Percentiles rank a stretch among this genome's conserved stretches.
phyloP scores from a whole-genome alignment of 2,329 filamentous ascomycete species.

The Ceratocystiopsis minuta region DNA sequence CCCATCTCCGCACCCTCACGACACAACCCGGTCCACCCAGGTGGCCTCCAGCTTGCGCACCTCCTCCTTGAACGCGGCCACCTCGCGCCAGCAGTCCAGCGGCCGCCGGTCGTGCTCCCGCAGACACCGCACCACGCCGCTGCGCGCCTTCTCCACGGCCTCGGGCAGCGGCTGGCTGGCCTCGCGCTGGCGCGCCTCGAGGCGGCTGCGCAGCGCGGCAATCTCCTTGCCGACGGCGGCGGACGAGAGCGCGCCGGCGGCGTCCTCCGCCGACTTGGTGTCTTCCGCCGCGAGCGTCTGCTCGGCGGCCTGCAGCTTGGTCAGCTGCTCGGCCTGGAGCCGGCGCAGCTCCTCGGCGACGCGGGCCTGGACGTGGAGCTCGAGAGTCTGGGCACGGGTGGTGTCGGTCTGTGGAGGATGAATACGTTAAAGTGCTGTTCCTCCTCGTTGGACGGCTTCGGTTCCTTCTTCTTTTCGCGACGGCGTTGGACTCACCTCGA shows the following conservation, averaged over 20 bases:
- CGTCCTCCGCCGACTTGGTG: neutral
- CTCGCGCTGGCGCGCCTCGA: slow-evolving; percentile 46
- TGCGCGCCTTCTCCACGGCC: slow-evolving; percentile 54
- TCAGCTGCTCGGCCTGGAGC: slow-evolving; percentile 51
- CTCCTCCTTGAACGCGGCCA: slow-evolving; percentile 77
- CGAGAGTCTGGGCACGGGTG: slow-evolving; percentile 64
- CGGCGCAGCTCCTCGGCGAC: slow-evolving; percentile 71
- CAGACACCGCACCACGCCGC: slow-evolving; percentile 63
- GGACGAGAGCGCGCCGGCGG: slow-evolving; percentile 1
- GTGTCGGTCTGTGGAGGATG: slow-evolving; percentile 89
- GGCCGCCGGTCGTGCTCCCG: slow-evolving; percentile 70
- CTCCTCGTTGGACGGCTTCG: too few relatives aligned
- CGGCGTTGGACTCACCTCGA: slow-evolving; percentile 71
- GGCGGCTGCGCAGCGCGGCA: slow-evolving; percentile 36
- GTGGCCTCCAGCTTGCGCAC: slow-evolving; percentile 69
- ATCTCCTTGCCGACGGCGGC: slow-evolving; percentile 39
- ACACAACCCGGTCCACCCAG: slow-evolving; percentile 71
- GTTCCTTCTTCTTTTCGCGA: too few relatives aligned
- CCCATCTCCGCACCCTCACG: slow-evolving; percentile 14
- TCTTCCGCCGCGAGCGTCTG: slow-evolving; percentile 12
- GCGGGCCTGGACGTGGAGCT: slow-evolving; percentile 76
- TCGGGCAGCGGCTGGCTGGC: slow-evolving; percentile 48
- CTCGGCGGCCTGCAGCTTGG: slow-evolving; percentile 41
- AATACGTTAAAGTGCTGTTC: too few relatives aligned
- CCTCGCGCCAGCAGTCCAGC: slow-evolving; percentile 87